phyloP scores from a whole-genome alignment of 228 moss, liverwort and hornwort genomes.

The Sphagnum magellanicum region DNA sequence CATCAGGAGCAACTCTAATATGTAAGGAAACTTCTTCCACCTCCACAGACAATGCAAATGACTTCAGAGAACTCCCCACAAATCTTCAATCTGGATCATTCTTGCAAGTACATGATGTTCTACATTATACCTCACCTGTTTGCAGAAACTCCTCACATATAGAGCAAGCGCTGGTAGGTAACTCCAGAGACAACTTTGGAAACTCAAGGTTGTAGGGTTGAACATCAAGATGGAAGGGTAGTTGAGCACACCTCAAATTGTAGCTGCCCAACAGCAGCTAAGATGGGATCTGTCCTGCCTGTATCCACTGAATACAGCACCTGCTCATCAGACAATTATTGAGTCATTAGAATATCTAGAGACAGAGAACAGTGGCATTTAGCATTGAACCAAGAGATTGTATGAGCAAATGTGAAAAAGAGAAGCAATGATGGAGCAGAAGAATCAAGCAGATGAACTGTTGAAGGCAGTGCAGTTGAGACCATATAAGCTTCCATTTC shows the following conservation, averaged over 20 bases:
- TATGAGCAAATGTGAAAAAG: background rate
- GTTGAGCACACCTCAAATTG: conserved; percentile 70
- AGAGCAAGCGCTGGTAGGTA: too few species aligned
- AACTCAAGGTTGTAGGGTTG: too few species aligned
- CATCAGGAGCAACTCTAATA: background rate
- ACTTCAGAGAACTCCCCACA: too few species aligned
- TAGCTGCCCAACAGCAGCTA: conserved; percentile 94
- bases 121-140: too few species aligned
- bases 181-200: too few species aligned
- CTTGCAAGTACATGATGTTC: too few species aligned
- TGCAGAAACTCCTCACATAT: too few species aligned
- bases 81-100: too few species aligned
- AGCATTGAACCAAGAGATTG: too few species aligned
- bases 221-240: too few species aligned
- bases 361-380: background rate
- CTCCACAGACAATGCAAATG: too few species aligned
- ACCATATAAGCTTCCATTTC: background rate
- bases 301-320: conserved; percentile 77
- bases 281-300: conserved; percentile 91
- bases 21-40: too few species aligned
- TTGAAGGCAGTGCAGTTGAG: background rate
- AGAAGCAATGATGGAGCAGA: background rate
- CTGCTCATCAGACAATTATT: conserved; percentile 14
- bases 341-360: background rate
- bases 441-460: background rate